phyloP scores from a whole-genome alignment of 164 flowering plant species.

The Protea cynaroides region DNA sequence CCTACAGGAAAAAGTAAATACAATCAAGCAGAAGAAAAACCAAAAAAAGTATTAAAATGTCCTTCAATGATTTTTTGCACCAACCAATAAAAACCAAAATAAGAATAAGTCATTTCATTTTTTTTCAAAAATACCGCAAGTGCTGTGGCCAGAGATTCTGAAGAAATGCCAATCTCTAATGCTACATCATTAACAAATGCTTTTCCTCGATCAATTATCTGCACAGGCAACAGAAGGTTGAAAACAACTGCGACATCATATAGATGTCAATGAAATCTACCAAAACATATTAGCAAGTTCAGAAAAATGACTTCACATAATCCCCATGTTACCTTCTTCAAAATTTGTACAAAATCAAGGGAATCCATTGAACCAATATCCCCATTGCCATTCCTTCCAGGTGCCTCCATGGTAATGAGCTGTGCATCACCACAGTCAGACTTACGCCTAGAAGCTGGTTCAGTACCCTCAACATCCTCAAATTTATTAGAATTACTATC shows the following conservation, averaged over 20 bases:
- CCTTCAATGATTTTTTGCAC: neutral
- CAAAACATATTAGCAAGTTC: neutral
- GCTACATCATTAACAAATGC: constrained; percentile 60
- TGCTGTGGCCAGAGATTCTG: constrained; percentile 40
- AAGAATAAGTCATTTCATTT: neutral
- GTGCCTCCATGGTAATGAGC: constrained; percentile 13
- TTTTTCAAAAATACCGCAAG: constrained; percentile 44
- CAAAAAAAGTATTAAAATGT: neutral
- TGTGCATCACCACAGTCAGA: constrained; percentile 29
- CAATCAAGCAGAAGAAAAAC: constrained; percentile 3
- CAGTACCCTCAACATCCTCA: constrained; percentile 21
- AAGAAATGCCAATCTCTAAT: constrained; percentile 56
- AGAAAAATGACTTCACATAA: neutral
- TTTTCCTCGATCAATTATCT: constrained; percentile 77
- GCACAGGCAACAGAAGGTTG: constrained; percentile 13
- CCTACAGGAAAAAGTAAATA: constrained; percentile 31
- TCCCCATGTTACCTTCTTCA: constrained; percentile 54
- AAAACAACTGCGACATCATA: neutral
- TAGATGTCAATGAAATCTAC: neutral
- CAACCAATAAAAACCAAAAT: neutral
- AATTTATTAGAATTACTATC: constrained; percentile 20
- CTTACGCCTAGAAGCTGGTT: constrained; percentile 13
- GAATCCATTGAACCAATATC: constrained; percentile 28
- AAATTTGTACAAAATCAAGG: constrained; percentile 26
- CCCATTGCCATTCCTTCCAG: constrained; percentile 19